Percentiles rank a stretch among this genome's conserved stretches.
These are phyloP conservation scores for Fusarium falciforme DNA, from an alignment of 2,329 filamentous ascomycete genomes.

Conservation along the genomic window DNA sequence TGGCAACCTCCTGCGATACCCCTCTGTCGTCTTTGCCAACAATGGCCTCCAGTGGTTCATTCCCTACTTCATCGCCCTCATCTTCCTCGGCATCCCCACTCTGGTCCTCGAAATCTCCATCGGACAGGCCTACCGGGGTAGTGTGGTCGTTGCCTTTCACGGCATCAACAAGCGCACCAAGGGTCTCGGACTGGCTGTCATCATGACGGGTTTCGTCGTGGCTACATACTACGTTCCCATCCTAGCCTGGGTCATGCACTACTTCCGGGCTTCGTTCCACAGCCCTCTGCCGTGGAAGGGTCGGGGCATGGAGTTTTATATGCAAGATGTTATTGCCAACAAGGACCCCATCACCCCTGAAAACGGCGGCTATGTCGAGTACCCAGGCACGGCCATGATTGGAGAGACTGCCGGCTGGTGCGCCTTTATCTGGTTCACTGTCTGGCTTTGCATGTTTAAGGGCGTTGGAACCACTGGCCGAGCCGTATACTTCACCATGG, in stretches of 20 bases:
- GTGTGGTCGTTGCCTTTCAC: constrained; percentile 61
- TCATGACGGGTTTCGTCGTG: constrained; percentile 62
- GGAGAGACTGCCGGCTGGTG: constrained; percentile 66
- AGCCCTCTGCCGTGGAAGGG: constrained; percentile 63
- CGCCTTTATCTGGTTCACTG: constrained; percentile 65
- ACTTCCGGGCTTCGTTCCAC: constrained; percentile 63
- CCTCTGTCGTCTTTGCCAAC: constrained; percentile 67
- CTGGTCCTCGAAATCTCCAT: constrained; percentile 72
- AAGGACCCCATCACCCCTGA: not conserved
- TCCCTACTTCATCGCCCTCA: constrained; percentile 58
- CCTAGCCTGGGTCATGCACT: constrained; percentile 65
- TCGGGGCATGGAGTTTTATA: not conserved
- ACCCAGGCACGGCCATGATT: constrained; percentile 56
- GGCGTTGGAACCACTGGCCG: constrained; percentile 65
- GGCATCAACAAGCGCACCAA: constrained; percentile 61
- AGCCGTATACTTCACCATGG: constrained; percentile 68
- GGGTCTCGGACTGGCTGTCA: constrained; percentile 61
- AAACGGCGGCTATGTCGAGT: constrained; percentile 38
- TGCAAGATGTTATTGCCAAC: not conserved
- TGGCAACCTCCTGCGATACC: constrained; percentile 65
- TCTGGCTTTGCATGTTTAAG: constrained; percentile 68
- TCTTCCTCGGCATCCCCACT: constrained; percentile 61
- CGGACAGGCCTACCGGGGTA: constrained; percentile 70
- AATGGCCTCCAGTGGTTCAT: constrained; percentile 68
- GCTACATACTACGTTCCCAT: constrained; percentile 65